A percentile compares a stretch with the other conserved stretches of the same genome.
phyloP scores from a whole-genome alignment of 768 basidiomycete genomes.

The Agrocybe pediades region DNA sequence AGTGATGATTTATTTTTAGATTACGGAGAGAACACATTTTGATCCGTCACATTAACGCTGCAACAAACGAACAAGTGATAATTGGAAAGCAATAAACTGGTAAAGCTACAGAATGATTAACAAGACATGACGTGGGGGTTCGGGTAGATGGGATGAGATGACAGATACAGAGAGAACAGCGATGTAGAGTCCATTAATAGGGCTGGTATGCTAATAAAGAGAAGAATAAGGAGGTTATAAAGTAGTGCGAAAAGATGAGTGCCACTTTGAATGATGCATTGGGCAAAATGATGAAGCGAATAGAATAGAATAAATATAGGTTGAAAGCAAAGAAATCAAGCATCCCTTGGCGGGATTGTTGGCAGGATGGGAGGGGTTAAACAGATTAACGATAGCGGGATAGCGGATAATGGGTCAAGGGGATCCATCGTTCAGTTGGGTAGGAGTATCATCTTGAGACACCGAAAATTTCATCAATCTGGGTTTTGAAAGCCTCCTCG shows the following conservation, averaged over 20 bases:
- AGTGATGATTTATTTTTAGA: conserved; percentile 4
- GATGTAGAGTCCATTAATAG: not conserved
- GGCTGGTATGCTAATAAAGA: not conserved
- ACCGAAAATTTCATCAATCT: conserved; percentile 61
- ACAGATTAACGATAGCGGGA: not conserved
- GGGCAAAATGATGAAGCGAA: not conserved
- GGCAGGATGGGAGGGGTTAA: not conserved
- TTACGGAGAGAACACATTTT: not conserved
- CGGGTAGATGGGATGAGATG: too few species aligned
- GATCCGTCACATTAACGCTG: conserved; percentile 5
- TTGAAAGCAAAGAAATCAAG: too few species aligned
- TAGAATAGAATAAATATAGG: conserved; percentile 5
- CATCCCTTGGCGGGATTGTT: not conserved
- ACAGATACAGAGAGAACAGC: not conserved
- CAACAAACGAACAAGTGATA: not conserved
- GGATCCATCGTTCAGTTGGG: not conserved
- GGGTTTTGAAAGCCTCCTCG: conserved; percentile 60
- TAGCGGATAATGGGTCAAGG: not conserved
- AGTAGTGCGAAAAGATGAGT: not conserved
- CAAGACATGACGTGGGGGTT: not conserved
- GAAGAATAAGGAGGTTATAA: not conserved
- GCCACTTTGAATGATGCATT: not conserved
- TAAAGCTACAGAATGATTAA: conserved; percentile 7
- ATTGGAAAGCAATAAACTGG: not conserved
- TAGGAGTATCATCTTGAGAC: conserved; percentile 7